phyloP scores from a whole-genome alignment of 1,284 basidiomycete species.

The Pseudozyma sp. region DNA sequence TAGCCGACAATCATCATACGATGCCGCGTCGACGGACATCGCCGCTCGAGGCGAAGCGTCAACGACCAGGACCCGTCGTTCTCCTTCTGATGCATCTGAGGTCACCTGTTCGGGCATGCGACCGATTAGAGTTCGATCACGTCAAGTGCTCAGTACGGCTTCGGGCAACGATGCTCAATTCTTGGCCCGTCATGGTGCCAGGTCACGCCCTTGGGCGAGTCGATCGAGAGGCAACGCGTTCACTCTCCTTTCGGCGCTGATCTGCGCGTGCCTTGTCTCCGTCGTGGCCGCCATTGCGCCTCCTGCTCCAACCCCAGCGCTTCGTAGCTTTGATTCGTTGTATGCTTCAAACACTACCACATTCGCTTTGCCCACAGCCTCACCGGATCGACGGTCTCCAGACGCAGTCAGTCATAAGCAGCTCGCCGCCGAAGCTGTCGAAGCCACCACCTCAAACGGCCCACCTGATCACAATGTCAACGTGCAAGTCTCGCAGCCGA shows the following conservation, averaged over 20 bases:
- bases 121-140: too few species aligned
- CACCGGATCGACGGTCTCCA: slow-evolving; percentile 1
- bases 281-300: background rate
- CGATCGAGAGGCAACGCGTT: background rate
- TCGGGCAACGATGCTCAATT: too few species aligned
- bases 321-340: background rate
- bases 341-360: background rate
- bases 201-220: background rate
- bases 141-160: too few species aligned
- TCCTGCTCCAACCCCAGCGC: slow-evolving; percentile 9
- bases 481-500: slow-evolving; percentile 42
- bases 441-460: background rate
- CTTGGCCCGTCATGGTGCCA: too few species aligned
- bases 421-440: slow-evolving; percentile 16
- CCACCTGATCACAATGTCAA: slow-evolving; percentile 25
- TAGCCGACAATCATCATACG: slow-evolving; percentile 3
- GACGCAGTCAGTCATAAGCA: slow-evolving; percentile 2
- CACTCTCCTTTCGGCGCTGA: slow-evolving; percentile 5
- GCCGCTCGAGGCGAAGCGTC: background rate
- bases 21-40: slow-evolving; percentile 1
- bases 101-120: background rate
- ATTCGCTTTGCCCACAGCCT: slow-evolving; percentile 4
- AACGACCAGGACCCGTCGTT: background rate
- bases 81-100: background rate
- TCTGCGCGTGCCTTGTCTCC: slow-evolving; percentile 5